Evolutionary conservation across 305 asterid genomes (phyloP).

Genomic region (Galium porrigens): DNA sequence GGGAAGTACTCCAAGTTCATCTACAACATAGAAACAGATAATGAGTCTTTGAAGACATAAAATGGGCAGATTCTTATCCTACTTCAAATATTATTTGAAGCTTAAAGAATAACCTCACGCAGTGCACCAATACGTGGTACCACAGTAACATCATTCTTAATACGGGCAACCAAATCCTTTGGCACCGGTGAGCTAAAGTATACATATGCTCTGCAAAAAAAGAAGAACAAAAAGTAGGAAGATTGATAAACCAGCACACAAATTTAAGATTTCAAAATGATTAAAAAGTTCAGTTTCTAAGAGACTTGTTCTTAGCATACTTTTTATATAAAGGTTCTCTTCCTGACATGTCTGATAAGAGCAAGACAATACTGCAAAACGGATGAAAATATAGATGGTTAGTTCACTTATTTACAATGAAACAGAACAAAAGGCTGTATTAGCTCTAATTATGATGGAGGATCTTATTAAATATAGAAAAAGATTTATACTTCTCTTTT

Average conservation of each 20-base stretch:
- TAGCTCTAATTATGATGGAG: not conserved
- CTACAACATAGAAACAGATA: conserved; percentile 34
- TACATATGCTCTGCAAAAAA: conserved; percentile 63
- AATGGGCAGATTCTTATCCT: not conserved
- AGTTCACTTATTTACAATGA: conserved; percentile 12
- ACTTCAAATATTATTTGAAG: conserved; percentile 7
- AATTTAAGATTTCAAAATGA: conserved; percentile 11
- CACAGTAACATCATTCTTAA: conserved; percentile 80
- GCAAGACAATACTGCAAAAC: conserved; percentile 72
- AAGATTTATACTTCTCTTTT: conserved; percentile 62
- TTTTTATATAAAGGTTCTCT: conserved; percentile 92
- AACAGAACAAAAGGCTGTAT: not conserved
- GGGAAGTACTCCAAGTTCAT: conserved; percentile 91
- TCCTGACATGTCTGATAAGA: conserved; percentile 99
- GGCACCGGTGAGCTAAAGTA: conserved; percentile 76
- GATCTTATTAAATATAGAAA: conserved; percentile 11
- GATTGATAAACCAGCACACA: conserved; percentile 14
- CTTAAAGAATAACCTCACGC: conserved; percentile 50
- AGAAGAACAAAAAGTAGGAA: conserved; percentile 11
- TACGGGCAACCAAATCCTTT: conserved; percentile 59
- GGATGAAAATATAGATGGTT: conserved; percentile 20
- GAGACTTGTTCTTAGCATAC: conserved; percentile 32
- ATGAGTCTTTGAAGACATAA: conserved; percentile 9
- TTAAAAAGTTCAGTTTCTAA: not conserved
- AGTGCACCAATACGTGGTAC: conserved; percentile 93